Base-by-base conservation (phyloP, 2,329 filamentous ascomycete species). In the Fulvia fulva region DNA sequence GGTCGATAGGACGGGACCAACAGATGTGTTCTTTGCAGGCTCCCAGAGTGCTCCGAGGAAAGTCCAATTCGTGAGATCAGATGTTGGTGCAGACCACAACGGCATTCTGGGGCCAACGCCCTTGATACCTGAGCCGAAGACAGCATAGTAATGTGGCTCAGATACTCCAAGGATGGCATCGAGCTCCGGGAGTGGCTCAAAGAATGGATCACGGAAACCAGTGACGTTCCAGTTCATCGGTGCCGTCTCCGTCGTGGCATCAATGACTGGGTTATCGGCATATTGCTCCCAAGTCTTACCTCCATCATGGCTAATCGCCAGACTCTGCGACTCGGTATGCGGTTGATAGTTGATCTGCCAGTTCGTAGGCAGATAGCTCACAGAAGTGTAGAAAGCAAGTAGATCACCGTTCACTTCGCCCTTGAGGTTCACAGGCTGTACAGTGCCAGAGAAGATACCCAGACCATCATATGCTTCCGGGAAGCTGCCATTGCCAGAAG, bases 381-480 rank as follows among this genome's bases (percentile, higher is more conserved):
- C 77, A 2, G 76, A 77, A 2, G 79, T 81, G 68, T 81, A 81
- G 58, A 80, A 76, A 14, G 74, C 65, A 12, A 78, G 70, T 1
- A 80, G 72, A 5, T 77, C 77, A 41, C 77, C 78, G 60, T 80
- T 74, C 41, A 73, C 65, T 57, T 79, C 74, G 30, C 79, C 80
- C 3, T 75, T 63, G 0, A 79, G 67, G 12, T 80, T 81, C 7
- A 80, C 77, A 1, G 81, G 77, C 60, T 78, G 75, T 3, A 75
- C 74, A 37, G 78, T 80, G 3, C 81, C 81, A 4, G 77, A 80
- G 66, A 83, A 83, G 30, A 82, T 78, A 0, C 81, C 80, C 12
- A 81, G 71, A 1, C 77, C 73, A 57, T 83, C 78, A 64, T 83
- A 82, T 6, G 49, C 50, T 21, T 57, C 19, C 2, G 55, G 55